Conservation (phyloP, 2,329 filamentous ascomycete species). For the Elsinoe perseae region DNA sequence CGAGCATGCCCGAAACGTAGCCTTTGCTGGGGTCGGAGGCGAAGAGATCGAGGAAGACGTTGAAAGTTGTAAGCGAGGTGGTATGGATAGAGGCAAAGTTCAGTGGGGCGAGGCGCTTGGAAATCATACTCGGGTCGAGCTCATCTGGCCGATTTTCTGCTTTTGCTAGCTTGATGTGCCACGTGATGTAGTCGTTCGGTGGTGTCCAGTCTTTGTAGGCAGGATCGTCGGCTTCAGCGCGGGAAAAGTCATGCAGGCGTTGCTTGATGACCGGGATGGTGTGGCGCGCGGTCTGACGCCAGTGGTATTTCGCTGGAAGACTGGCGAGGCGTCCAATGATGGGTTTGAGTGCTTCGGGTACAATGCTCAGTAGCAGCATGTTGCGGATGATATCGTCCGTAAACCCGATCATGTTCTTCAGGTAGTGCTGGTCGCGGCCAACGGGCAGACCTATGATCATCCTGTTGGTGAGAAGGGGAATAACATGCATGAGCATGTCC, state of each 20-base stretch:
- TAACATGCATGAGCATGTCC: constrained; percentile 31
- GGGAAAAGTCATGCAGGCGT: constrained; percentile 42
- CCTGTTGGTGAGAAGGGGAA: constrained; percentile 38
- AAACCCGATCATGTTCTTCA: constrained; percentile 44
- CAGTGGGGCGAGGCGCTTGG: constrained; percentile 47
- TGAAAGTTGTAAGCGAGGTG: constrained; percentile 46
- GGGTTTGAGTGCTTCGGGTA: constrained; percentile 44
- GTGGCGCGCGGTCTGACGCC: constrained; percentile 36
- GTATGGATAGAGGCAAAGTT: constrained; percentile 55
- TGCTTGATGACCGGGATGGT: constrained; percentile 44
- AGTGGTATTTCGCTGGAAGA: constrained; percentile 43
- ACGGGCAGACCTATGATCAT: constrained; percentile 40
- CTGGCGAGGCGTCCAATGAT: constrained; percentile 42
- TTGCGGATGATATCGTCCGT: constrained; percentile 40
- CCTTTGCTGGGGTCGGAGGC: constrained; percentile 31
- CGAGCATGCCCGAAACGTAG: constrained; percentile 31
- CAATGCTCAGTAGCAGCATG: constrained; percentile 36
- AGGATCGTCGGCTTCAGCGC: constrained; percentile 35
- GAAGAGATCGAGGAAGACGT: constrained; percentile 42
- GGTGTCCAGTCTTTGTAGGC: constrained; percentile 34
- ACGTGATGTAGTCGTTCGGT: constrained; percentile 52
- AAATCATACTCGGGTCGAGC: constrained; percentile 42
- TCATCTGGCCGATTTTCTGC: constrained; percentile 39
- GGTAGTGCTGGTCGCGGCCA: constrained; percentile 40
- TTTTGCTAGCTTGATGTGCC: constrained; percentile 47